phyloP scores from a whole-genome alignment of 2,329 filamentous ascomycete genomes.

The Blastomyces parvus region DNA sequence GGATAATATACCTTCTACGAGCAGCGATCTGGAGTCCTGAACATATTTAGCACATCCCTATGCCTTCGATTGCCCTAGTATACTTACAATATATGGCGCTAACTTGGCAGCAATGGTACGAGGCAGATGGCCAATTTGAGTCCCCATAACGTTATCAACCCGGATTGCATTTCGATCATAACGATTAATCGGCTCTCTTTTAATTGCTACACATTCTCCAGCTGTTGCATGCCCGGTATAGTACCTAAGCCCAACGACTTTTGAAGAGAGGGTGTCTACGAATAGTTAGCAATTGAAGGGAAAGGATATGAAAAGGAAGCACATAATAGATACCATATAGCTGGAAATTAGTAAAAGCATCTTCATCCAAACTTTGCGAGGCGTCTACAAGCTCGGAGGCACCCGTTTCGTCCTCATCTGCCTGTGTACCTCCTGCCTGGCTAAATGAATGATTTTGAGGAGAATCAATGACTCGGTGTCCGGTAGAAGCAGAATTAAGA shows the following conservation, averaged over 20 bases:
- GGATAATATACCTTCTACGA: slow-evolving; percentile 59
- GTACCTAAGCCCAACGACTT: slow-evolving; percentile 54
- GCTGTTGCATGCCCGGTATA: slow-evolving; percentile 54
- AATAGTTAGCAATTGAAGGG: slow-evolving; percentile 8
- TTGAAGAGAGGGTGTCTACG: slow-evolving; percentile 36
- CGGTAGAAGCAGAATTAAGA: not conserved
- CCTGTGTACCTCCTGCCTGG: slow-evolving; percentile 22
- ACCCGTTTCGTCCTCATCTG: slow-evolving; percentile 31
- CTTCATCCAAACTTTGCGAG: slow-evolving; percentile 29
- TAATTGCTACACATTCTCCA: slow-evolving; percentile 54
- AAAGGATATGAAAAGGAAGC: slow-evolving; percentile 19
- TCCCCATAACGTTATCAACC: slow-evolving; percentile 63
- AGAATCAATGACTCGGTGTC: not conserved
- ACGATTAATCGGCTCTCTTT: slow-evolving; percentile 57
- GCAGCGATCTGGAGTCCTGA: slow-evolving; percentile 48
- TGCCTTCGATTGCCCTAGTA: not conserved
- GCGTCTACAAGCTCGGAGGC: slow-evolving; percentile 26
- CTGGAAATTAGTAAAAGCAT: slow-evolving; percentile 26
- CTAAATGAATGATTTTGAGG: slow-evolving; percentile 13
- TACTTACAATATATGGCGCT: slow-evolving; percentile 57
- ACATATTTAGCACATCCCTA: slow-evolving; percentile 10
- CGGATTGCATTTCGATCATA: slow-evolving; percentile 70
- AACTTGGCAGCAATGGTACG: slow-evolving; percentile 59
- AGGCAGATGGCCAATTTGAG: slow-evolving; percentile 72
- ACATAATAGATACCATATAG: slow-evolving; percentile 31